A percentile compares a stretch with the other conserved stretches of the same genome.
These are phyloP conservation scores for Cryoendolithus antarcticus DNA, from an alignment of 2,329 filamentous ascomycete species.

Conservation along the genomic window DNA sequence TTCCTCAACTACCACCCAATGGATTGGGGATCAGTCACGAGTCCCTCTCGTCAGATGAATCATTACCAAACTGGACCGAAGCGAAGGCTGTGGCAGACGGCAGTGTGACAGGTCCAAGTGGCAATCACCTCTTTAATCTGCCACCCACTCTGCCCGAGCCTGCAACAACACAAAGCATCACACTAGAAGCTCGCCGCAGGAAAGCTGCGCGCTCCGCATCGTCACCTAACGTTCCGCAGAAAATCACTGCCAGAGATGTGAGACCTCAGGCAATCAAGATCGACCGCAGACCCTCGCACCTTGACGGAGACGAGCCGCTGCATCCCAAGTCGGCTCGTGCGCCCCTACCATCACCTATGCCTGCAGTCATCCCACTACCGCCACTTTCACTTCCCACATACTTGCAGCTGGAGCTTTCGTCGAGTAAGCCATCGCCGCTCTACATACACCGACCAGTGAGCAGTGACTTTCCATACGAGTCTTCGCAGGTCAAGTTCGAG, in stretches of 20 bases:
- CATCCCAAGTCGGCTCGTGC: too few relatives aligned
- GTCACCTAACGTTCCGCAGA: conserved; percentile 26
- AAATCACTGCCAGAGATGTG: conserved; percentile 10
- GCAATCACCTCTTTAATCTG: too few relatives aligned
- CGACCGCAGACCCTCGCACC: too few relatives aligned
- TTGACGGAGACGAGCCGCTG: too few relatives aligned
- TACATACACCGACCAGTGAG: conserved; percentile 49
- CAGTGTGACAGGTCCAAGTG: too few relatives aligned
- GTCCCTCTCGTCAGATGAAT: not conserved
- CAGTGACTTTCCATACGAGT: conserved; percentile 70
- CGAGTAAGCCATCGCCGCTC: conserved; percentile 46
- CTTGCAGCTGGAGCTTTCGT: conserved; percentile 52
- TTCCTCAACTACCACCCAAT: conserved; percentile 4
- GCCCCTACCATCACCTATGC: conserved; percentile 31
- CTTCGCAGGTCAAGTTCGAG: conserved; percentile 82
- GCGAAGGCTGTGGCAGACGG: not conserved
- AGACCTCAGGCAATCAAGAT: too few relatives aligned
- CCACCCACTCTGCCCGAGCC: not conserved
- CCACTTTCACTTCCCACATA: conserved; percentile 53
- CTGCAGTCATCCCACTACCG: conserved; percentile 44
- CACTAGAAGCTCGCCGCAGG: conserved; percentile 16
- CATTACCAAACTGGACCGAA: too few relatives aligned
- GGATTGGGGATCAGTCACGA: conserved; percentile 1
- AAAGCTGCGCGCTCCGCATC: conserved; percentile 24
- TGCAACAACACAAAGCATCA: not conserved